Evolutionary conservation across 805 yeast species (phyloP), one percentile per base, ranked within the genome.

Genomic region (Saccharomyces jurei): DNA sequence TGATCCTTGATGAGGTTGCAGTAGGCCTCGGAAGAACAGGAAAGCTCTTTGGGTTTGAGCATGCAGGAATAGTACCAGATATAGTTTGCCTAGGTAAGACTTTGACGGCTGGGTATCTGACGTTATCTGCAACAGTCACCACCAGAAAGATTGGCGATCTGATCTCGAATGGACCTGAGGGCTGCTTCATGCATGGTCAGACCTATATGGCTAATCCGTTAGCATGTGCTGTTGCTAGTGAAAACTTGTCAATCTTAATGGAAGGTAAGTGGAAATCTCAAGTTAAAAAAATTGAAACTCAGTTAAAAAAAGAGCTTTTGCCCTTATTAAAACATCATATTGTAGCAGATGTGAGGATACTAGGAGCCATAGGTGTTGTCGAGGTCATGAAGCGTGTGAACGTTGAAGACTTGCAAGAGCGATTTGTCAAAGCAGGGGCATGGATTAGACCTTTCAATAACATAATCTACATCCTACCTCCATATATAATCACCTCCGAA

Each of bases 1-100:
- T 73, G 62, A 65, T 70, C 30, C 65, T 73, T 32, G 75, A 72
- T 60, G 76, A 71, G 50, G 68, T 72, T 48, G 74, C 72, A 31
- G 66, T 70, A 57, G 74, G 74, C 0, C 69, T 67, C 46, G 72
- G 68, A 22, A 61, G 74, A 53, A 63, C 70, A 13, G 75, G 75
- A 10, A 64, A 65, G 48, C 58, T 65, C 32, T 69, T 71, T 63
- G 75, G 72, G 0, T 70, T 65, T 54, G 70, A 72, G 32, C 74
- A 72, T 55, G 53, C 57, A n/a, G 63, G 58, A 27, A 60, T 65
- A 13, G 56, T 50, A 29, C 70, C 69, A 8, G 68, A 65, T 53
- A 62, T 65, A 28, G 46, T 65, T 27, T 60, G 65, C 25, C 60
- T 63, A 26, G 70, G 65, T 1, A 66, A 66, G 53, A 61, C 63